Evolutionary conservation across 768 basidiomycete genomes (phyloP).

Genomic region (Leccinum longicurvipes): DNA sequence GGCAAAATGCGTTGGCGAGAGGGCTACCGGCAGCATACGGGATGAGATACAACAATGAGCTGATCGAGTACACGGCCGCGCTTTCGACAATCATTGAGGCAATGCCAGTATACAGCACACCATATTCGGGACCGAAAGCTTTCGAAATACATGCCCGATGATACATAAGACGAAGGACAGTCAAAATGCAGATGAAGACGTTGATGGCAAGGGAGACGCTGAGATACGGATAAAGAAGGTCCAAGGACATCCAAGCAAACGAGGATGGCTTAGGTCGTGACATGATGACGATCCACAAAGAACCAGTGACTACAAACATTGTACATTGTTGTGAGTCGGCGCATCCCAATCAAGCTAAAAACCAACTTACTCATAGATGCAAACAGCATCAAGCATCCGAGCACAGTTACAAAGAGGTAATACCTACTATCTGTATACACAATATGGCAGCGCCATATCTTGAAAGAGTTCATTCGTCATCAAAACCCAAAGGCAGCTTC

Average conservation of each 20-base stretch:
- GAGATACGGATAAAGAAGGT: conserved; percentile 31
- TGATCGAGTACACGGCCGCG: conserved; percentile 31
- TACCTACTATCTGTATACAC: conserved; percentile 29
- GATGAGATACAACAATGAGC: conserved; percentile 32
- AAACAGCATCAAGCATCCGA: conserved; percentile 22
- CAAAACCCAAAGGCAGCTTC: neutral
- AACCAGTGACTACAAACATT: conserved; percentile 23
- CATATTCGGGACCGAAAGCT: conserved; percentile 26
- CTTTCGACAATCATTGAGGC: conserved; percentile 35
- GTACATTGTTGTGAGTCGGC: neutral
- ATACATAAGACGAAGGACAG: conserved; percentile 30
- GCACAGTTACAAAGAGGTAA: conserved; percentile 10
- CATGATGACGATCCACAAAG: conserved; percentile 28
- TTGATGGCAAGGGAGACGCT: conserved; percentile 34
- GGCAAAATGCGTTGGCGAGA: conserved; percentile 26
- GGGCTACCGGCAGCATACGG: conserved; percentile 23
- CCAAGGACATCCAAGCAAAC: conserved; percentile 31
- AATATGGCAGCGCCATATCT: conserved; percentile 33
- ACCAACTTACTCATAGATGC: conserved; percentile 21
- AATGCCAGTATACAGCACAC: conserved; percentile 28
- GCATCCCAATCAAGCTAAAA: neutral
- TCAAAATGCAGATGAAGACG: conserved; percentile 29
- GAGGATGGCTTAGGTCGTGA: conserved; percentile 18
- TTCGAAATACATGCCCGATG: conserved; percentile 24
- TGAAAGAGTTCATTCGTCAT: neutral